Evolutionary conservation across 2,329 filamentous ascomycete genomes (phyloP).

Genomic region (Aspergillus uvarum): DNA sequence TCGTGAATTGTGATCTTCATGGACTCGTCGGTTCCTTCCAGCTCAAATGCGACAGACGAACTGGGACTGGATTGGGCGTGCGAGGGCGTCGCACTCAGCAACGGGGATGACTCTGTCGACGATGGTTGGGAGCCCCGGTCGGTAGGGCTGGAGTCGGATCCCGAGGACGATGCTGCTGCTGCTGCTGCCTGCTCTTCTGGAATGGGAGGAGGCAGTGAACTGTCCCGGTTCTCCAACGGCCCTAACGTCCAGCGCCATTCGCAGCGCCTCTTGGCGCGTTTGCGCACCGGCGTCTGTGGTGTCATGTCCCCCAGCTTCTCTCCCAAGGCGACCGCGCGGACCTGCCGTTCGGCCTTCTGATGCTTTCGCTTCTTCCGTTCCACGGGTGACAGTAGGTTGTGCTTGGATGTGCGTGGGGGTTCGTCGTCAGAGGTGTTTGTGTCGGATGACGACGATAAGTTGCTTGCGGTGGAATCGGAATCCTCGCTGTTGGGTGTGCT

Average conservation of each 20-base stretch:
- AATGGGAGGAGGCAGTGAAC: background rate
- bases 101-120: slow-evolving; percentile 3
- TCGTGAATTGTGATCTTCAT: slow-evolving; percentile 11
- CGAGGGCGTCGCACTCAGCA: slow-evolving; percentile 8
- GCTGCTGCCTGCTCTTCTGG: background rate
- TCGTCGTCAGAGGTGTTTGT: slow-evolving; percentile 37
- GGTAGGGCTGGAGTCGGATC: background rate
- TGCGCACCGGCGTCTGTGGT: slow-evolving; percentile 55
- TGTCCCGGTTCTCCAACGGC: slow-evolving; percentile 33
- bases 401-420: slow-evolving; percentile 12
- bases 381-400: slow-evolving; percentile 15
- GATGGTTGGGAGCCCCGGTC: slow-evolving; percentile 8
- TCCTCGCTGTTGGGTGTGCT: slow-evolving; percentile 28
- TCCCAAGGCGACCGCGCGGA: slow-evolving; percentile 41
- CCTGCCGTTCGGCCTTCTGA: slow-evolving; percentile 34
- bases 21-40: slow-evolving; percentile 3
- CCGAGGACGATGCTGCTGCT: slow-evolving; percentile 4
- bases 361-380: slow-evolving; percentile 42
- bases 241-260: slow-evolving; percentile 61
- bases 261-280: slow-evolving; percentile 53
- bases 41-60: slow-evolving; percentile 9
- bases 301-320: slow-evolving; percentile 40
- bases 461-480: slow-evolving; percentile 30
- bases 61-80: slow-evolving; percentile 9
- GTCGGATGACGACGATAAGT: slow-evolving; percentile 30